These are phyloP conservation scores for Chrysosphaeria jannelii DNA, from an alignment of 2,329 filamentous ascomycete genomes.

Conservation along the genomic window DNA sequence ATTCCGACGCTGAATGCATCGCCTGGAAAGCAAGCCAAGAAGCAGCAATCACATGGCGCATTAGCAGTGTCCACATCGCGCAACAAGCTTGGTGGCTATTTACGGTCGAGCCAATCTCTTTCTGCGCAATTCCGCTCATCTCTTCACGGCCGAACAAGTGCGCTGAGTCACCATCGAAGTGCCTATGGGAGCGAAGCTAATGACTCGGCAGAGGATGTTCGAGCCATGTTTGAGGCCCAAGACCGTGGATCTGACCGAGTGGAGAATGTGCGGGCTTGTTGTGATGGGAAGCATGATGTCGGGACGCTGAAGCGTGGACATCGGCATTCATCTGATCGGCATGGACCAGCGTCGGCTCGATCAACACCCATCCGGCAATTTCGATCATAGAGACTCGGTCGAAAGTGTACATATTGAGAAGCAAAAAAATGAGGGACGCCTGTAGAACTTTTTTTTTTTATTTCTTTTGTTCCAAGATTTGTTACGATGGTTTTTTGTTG, in stretches of 20 bases:
- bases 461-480: conserved; percentile 1
- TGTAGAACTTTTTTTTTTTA: conserved; percentile 1
- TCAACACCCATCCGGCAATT: too few species aligned
- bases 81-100: conserved; percentile 25
- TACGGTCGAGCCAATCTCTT: conserved; percentile 15
- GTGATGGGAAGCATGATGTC: conserved; percentile 70
- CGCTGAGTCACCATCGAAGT: conserved; percentile 3
- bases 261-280: conserved; percentile 91
- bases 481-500: conserved; percentile 1
- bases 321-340: conserved; percentile 4
- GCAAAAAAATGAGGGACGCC: too few species aligned
- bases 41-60: not conserved
- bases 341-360: too few species aligned
- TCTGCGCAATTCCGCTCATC: conserved; percentile 19
- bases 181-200: conserved; percentile 22
- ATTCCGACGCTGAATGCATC: conserved; percentile 24
- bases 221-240: conserved; percentile 49
- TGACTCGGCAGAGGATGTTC: conserved; percentile 58
- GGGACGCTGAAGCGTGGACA: conserved; percentile 15
- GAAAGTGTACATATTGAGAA: too few species aligned
- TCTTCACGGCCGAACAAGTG: conserved; percentile 19
- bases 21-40: too few species aligned
- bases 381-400: too few species aligned
- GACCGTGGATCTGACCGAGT: conserved; percentile 49
- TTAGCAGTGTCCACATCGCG: too few species aligned